Conservation (phyloP, 257 asterid species). For the Solanum lycopersicoides region DNA sequence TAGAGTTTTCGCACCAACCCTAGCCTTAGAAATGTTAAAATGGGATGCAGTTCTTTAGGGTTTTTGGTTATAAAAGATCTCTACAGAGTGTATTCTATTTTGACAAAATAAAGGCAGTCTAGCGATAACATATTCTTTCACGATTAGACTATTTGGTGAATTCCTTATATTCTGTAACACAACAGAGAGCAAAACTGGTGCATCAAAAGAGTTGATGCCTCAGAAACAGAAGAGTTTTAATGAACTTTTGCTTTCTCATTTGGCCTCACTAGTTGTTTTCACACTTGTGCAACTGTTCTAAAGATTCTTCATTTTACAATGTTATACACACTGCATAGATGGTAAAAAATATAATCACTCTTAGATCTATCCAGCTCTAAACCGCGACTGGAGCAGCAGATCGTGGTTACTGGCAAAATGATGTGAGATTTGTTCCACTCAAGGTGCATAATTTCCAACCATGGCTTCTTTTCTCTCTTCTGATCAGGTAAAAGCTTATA, state of each 20-base stretch:
- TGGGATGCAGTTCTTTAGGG: background rate
- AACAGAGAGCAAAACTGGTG: background rate
- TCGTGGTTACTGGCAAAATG: background rate
- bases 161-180: background rate
- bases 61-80: background rate
- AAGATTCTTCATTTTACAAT: background rate
- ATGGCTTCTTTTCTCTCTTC: background rate
- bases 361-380: background rate
- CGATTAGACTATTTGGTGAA: background rate
- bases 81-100: background rate
- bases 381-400: background rate
- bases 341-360: too few species aligned
- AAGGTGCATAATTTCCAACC: background rate
- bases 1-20: background rate
- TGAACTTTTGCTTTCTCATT: background rate
- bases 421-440: background rate
- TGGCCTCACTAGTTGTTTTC: background rate
- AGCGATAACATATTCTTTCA: background rate
- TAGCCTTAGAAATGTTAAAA: background rate
- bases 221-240: background rate
- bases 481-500: background rate
- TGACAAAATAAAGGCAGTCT: background rate
- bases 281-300: background rate
- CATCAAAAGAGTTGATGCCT: background rate
- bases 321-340: background rate